A percentile compares a stretch with the other conserved stretches of the same genome.
Evolutionary conservation across 2,329 filamentous ascomycete genomes (phyloP).

Genomic region (Phaeomoniella chlamydospora): DNA sequence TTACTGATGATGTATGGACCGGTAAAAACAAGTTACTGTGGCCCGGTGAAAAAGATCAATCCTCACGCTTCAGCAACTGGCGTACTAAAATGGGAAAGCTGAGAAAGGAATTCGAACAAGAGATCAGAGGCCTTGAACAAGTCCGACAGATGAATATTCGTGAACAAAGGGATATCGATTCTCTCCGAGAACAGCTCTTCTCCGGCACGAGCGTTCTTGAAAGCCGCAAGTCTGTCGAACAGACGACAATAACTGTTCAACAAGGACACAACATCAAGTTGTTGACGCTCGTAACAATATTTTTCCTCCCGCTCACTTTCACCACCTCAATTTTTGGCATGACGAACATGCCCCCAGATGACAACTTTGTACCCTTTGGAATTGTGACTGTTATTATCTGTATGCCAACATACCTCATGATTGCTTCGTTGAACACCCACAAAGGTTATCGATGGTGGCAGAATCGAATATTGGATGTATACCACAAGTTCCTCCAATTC

Average conservation of each 20-base stretch:
- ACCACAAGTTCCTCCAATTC: not conserved
- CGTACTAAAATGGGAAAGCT: constrained; percentile 11
- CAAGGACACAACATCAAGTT: constrained; percentile 36
- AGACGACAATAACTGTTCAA: constrained; percentile 33
- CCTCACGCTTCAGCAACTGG: constrained; percentile 12
- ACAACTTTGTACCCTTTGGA: constrained; percentile 22
- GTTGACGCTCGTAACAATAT: constrained; percentile 25
- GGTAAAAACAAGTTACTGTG: constrained; percentile 12
- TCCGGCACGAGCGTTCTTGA: constrained; percentile 49
- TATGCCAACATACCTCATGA: constrained; percentile 29
- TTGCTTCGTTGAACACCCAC: constrained; percentile 23
- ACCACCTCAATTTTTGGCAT: constrained; percentile 17
- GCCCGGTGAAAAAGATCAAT: constrained; percentile 11
- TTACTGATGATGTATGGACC: constrained; percentile 13
- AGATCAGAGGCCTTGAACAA: constrained; percentile 37
- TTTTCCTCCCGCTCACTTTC: constrained; percentile 22
- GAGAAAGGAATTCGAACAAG: constrained; percentile 11
- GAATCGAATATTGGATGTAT: not conserved
- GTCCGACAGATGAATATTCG: constrained; percentile 43
- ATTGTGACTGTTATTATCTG: constrained; percentile 26
- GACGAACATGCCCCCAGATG: constrained; percentile 27
- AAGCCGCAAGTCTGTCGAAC: constrained; percentile 43
- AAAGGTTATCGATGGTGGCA: not conserved
- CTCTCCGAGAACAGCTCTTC: constrained; percentile 46
- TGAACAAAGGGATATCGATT: constrained; percentile 31